phyloP scores from a whole-genome alignment of 306 rosid genomes.

The Boehmeria nivea region DNA sequence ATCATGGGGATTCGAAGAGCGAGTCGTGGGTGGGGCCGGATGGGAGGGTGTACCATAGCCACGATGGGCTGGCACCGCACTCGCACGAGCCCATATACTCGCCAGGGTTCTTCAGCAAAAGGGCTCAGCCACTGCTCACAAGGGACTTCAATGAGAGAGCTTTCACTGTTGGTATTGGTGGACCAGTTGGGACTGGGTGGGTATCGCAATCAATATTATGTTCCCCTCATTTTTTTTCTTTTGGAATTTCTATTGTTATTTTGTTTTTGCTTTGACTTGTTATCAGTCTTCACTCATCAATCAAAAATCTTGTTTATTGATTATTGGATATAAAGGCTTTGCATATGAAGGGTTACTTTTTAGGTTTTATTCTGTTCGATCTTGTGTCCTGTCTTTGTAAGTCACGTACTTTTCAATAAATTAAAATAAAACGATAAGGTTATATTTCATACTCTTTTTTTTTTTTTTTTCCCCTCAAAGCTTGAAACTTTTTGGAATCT shows the following conservation, averaged over 20 bases:
- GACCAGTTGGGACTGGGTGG: slow-evolving; percentile 95
- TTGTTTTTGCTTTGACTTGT: not conserved
- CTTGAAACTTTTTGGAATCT: too few relatives aligned
- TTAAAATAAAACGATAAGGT: too few relatives aligned
- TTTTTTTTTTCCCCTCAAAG: too few relatives aligned
- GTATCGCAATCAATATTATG: not conserved
- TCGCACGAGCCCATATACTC: slow-evolving; percentile 95
- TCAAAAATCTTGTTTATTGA: too few relatives aligned
- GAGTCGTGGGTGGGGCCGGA: slow-evolving; percentile 61
- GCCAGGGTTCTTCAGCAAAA: slow-evolving; percentile 82
- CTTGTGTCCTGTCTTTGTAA: too few relatives aligned
- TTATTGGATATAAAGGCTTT: too few relatives aligned
- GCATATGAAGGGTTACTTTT: too few relatives aligned
- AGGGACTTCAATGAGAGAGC: slow-evolving; percentile 81
- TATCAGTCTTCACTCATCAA: too few relatives aligned
- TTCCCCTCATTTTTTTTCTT: not conserved
- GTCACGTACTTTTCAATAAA: too few relatives aligned
- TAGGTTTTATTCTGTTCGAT: too few relatives aligned
- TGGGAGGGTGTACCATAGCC: slow-evolving; percentile 88
- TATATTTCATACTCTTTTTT: too few relatives aligned
- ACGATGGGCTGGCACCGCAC: slow-evolving; percentile 94
- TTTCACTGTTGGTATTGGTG: slow-evolving; percentile 92
- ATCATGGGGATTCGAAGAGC: slow-evolving; percentile 32
- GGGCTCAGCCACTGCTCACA: slow-evolving; percentile 65
- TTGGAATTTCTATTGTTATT: not conserved